Base-by-base conservation (phyloP, 257 asterid species). In the Ophiorrhiza pumila region DNA sequence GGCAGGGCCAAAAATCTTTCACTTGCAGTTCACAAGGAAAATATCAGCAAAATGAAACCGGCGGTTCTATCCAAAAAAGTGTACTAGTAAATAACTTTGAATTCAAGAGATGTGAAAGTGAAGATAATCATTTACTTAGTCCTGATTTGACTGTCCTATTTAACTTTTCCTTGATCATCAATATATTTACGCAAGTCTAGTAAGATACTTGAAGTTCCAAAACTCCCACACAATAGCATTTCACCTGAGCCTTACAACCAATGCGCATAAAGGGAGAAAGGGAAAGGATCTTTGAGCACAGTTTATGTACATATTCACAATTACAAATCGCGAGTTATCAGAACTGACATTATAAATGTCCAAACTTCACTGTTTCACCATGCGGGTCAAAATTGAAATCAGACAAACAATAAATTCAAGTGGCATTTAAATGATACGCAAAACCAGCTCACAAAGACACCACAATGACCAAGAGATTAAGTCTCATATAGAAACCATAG, bases 21-120 rank as follows among this genome's bases (percentile, higher is more conserved):
- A 22, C 39, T 25, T 68, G 50, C 71, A 65, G 59, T 46, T 66
- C 62, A 65, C 35, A 71, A 64, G 76, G 53, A 22, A 65, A 25
- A 47, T 29, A 25, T 62, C 1, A 34, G 18, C 59, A 22, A 32
- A 3, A 23, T 13, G 4, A 41, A 74, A 56, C 42, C 27, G 35
- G 68, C 0, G 32, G 31, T 37, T 63, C 49, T 10, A 35, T 39
- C 7, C 67, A 35, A 64, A 64, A 1, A 10, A 22, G 17, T 35
- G 25, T 22, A 62, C 29, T 34, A 17, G 7, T 32, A 15, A 65
- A 43, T 17, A 47, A 47, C 8, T 31, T 10, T 14, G 31, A 42
- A 57, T 23, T n/a, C 27, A 1, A 17, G 25, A 39, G 65, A 34
- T n/a, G 61, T 47, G 2, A 18, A 59, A 34, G 47, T 59, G 49